Evolutionary conservation across 306 rosid genomes (phyloP).

Genomic region (Casuarina cunninghamiana): DNA sequence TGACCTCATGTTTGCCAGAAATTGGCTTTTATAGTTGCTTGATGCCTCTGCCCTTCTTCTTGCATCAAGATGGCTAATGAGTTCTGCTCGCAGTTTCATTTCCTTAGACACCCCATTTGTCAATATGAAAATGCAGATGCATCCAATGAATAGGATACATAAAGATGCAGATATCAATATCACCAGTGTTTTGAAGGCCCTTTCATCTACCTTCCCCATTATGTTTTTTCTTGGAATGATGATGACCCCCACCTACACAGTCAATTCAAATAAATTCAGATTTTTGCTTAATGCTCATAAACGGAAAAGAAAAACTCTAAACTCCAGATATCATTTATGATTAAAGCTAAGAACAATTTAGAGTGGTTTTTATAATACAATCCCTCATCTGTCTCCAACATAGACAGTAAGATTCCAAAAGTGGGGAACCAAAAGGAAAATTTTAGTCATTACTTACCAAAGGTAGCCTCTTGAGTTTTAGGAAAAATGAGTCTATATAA

Average conservation of each 20-base stretch:
- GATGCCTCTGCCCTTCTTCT: constrained; percentile 99
- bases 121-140: constrained; percentile 87
- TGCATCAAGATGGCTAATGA: constrained; percentile 93
- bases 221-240: constrained; percentile 90
- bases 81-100: constrained; percentile 94
- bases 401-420: not conserved
- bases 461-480: constrained; percentile 91
- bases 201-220: constrained; percentile 96
- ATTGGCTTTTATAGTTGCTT: constrained; percentile 95
- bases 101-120: constrained; percentile 99
- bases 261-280: constrained; percentile 17
- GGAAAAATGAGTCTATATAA: constrained; percentile 90
- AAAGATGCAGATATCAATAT: constrained; percentile 90
- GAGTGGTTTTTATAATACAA: not conserved
- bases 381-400: constrained; percentile 8
- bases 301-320: constrained; percentile 9
- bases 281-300: constrained; percentile 1
- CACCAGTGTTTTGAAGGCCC: constrained; percentile 90
- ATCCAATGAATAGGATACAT: constrained; percentile 86
- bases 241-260: constrained; percentile 93
- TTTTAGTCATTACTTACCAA: constrained; percentile 54
- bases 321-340: not conserved
- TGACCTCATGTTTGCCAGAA: constrained; percentile 98
- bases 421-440: not conserved
- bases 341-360: not conserved